Evolutionary conservation across 164 flowering plant species (phyloP).

Genomic region (Chimonanthus salicifolius): DNA sequence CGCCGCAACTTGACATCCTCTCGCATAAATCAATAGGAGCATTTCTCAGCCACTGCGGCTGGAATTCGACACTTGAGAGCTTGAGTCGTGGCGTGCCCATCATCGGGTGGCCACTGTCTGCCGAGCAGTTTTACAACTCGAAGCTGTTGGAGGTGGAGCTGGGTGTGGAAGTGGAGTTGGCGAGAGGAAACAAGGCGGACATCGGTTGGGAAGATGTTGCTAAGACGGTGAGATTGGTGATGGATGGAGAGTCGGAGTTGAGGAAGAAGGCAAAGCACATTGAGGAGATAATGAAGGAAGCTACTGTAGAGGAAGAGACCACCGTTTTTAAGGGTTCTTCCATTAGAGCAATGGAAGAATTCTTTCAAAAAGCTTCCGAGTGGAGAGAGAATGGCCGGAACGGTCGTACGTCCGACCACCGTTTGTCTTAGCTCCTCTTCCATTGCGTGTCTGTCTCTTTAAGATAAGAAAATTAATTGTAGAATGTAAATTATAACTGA

Average conservation of each 20-base stretch:
- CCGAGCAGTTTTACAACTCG: slow-evolving; percentile 21
- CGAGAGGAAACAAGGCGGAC: slow-evolving; percentile 14
- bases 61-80: slow-evolving; percentile 28
- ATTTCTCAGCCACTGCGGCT: slow-evolving; percentile 27
- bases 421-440: no score
- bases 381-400: not conserved
- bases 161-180: slow-evolving; percentile 19
- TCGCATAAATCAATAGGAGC: slow-evolving; percentile 16
- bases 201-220: slow-evolving; percentile 6
- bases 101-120: slow-evolving; percentile 18
- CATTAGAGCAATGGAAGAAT: not conserved
- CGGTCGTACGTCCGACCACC: no score
- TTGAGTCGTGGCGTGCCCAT: slow-evolving; percentile 18
- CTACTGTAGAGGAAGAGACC: not conserved
- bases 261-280: slow-evolving; percentile 10
- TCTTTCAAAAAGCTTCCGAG: not conserved
- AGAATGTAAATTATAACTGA: no score
- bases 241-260: slow-evolving; percentile 15
- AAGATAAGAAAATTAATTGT: no score
- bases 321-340: slow-evolving; percentile 1
- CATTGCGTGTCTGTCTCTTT: no score
- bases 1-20: slow-evolving; percentile 19
- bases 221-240: slow-evolving; percentile 7
- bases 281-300: slow-evolving; percentile 12
- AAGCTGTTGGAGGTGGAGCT: slow-evolving; percentile 20